phyloP scores from a whole-genome alignment of 2,329 filamentous ascomycete genomes.

The Fusarium tanahbumbuense region DNA sequence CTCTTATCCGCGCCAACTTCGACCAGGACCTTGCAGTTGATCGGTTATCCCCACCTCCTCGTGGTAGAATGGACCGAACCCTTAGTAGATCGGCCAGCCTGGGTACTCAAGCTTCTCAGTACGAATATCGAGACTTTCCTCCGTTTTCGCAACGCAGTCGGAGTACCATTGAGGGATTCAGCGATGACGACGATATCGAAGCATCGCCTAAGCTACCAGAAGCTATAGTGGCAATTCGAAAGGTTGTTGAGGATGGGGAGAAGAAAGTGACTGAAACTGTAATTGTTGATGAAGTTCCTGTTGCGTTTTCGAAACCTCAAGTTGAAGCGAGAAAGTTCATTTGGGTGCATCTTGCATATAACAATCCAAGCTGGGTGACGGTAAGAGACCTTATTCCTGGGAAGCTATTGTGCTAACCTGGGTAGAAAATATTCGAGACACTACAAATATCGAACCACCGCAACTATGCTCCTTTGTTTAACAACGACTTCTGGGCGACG shows the following conservation, averaged over 20 bases:
- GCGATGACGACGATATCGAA: slow-evolving; percentile 47
- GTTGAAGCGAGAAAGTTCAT: slow-evolving; percentile 61
- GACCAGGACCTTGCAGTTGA: slow-evolving; percentile 56
- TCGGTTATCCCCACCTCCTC: slow-evolving; percentile 52
- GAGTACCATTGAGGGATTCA: slow-evolving; percentile 45
- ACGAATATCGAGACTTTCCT: slow-evolving; percentile 52
- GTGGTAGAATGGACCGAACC: slow-evolving; percentile 47
- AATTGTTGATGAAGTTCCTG: slow-evolving; percentile 46
- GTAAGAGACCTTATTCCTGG: slow-evolving; percentile 46
- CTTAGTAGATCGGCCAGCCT: slow-evolving; percentile 53
- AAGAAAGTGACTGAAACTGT: slow-evolving; percentile 45
- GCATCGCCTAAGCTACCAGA: slow-evolving; percentile 50
- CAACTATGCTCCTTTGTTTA: slow-evolving; percentile 56
- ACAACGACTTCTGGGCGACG: slow-evolving; percentile 61
- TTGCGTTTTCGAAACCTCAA: slow-evolving; percentile 51
- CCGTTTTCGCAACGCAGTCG: slow-evolving; percentile 52
- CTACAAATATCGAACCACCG: slow-evolving; percentile 53
- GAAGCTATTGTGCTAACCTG: background rate
- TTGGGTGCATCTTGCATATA: slow-evolving; percentile 69
- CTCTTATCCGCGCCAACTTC: slow-evolving; percentile 51
- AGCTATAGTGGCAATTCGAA: slow-evolving; percentile 49
- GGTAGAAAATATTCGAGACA: slow-evolving; percentile 58
- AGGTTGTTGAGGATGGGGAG: slow-evolving; percentile 36
- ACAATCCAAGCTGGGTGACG: slow-evolving; percentile 69
- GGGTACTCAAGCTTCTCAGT: slow-evolving; percentile 48